phyloP scores from a whole-genome alignment of 768 basidiomycete species.

The Favolaschia claudopus region DNA sequence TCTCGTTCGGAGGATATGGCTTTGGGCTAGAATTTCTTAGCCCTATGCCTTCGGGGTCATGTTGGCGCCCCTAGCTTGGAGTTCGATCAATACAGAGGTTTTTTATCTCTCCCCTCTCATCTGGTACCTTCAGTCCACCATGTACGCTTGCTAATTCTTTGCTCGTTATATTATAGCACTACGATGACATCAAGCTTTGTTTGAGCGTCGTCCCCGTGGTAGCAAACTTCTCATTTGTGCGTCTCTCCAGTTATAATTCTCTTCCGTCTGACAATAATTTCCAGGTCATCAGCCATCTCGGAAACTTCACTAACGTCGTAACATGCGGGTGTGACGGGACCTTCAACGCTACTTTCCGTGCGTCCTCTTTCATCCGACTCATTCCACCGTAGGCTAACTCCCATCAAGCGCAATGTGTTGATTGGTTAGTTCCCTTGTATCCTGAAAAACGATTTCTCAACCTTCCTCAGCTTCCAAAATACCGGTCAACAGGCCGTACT shows the following conservation, averaged over 20 bases:
- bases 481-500: constrained; percentile 65
- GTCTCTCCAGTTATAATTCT: constrained; percentile 13
- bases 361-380: constrained; percentile 9
- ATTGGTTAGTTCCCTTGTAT: constrained; percentile 54
- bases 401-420: constrained; percentile 69
- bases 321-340: constrained; percentile 67
- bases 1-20: no score
- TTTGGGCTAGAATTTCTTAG: no score
- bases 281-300: constrained; percentile 70
- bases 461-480: constrained; percentile 53
- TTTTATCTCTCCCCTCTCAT: background rate
- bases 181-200: constrained; percentile 61
- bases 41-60: no score
- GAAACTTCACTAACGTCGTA: constrained; percentile 67
- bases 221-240: constrained; percentile 62
- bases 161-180: constrained; percentile 52
- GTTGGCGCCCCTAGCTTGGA: constrained; percentile 1
- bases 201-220: constrained; percentile 64
- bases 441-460: background rate
- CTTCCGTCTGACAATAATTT: background rate
- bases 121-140: background rate
- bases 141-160: background rate
- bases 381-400: constrained; percentile 45
- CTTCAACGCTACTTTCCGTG: constrained; percentile 44
- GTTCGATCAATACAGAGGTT: background rate